A percentile compares a stretch with the other conserved stretches of the same genome.
Conservation (phyloP, 495 filamentous ascomycete species). For the Penicillium bovifimosum region DNA sequence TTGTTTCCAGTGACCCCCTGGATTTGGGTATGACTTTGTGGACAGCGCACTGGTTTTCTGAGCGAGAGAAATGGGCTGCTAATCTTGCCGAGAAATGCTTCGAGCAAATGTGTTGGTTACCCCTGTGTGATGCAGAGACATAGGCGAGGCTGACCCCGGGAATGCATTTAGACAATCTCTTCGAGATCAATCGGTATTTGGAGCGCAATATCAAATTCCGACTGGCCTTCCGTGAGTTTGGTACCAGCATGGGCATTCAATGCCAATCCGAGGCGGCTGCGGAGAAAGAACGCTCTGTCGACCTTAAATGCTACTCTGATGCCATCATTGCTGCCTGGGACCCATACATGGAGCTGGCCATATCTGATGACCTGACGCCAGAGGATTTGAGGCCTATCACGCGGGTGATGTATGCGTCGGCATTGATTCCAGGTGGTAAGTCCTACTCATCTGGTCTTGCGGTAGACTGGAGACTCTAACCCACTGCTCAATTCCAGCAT, state of each 20-base stretch:
- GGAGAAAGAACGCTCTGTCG: conserved; percentile 39
- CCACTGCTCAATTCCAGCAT: neutral
- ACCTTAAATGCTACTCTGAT: conserved; percentile 37
- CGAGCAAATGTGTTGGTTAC: conserved; percentile 36
- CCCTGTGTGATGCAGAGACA: neutral
- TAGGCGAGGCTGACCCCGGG: neutral
- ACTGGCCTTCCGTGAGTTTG: conserved; percentile 62
- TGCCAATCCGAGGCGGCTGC: conserved; percentile 40
- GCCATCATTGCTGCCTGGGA: conserved; percentile 51
- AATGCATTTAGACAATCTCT: conserved; percentile 31
- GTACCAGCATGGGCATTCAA: conserved; percentile 50
- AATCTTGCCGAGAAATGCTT: conserved; percentile 41
- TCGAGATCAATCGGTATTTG: conserved; percentile 39
- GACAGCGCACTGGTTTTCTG: conserved; percentile 53
- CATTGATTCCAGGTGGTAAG: conserved; percentile 58
- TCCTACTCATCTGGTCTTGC: neutral
- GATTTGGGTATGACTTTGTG: conserved; percentile 65
- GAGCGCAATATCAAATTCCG: conserved; percentile 36
- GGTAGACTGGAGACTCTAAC: neutral
- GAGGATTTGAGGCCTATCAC: conserved; percentile 55
- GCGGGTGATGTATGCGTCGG: conserved; percentile 61
- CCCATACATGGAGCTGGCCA: conserved; percentile 35
- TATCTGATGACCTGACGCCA: conserved; percentile 27
- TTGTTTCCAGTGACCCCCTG: conserved; percentile 48
- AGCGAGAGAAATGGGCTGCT: conserved; percentile 49